phyloP scores from a whole-genome alignment of 2,329 filamentous ascomycete species.

The Alternaria tenuissima region DNA sequence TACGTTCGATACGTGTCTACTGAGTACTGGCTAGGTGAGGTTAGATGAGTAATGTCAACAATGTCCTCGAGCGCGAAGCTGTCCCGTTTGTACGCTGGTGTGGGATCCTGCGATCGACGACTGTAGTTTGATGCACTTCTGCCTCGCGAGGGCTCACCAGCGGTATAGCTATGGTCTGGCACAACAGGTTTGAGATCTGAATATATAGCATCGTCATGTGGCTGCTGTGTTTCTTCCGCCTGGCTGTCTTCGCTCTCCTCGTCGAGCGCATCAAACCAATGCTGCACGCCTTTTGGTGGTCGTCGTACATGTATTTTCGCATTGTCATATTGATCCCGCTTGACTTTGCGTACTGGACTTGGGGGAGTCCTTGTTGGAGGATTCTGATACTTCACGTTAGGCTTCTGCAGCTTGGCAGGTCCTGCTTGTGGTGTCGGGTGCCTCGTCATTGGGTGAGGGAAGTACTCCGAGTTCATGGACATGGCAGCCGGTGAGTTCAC shows the following conservation, averaged over 20 bases:
- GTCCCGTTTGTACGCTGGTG: conserved; percentile 26
- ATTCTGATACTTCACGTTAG: conserved; percentile 28
- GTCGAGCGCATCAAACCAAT: conserved; percentile 60
- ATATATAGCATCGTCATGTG: conserved; percentile 22
- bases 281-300: conserved; percentile 58
- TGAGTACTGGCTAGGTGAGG: conserved; percentile 43
- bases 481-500: conserved; percentile 52
- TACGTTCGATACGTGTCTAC: conserved; percentile 37
- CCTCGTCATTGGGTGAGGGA: conserved; percentile 43
- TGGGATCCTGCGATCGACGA: conserved; percentile 24
- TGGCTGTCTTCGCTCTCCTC: conserved; percentile 49
- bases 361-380: conserved; percentile 20
- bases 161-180: conserved; percentile 31
- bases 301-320: conserved; percentile 58
- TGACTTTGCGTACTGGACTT: conserved; percentile 39
- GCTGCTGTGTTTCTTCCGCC: conserved; percentile 22
- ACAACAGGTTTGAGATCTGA: conserved; percentile 5
- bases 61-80: conserved; percentile 33
- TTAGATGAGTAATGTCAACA: conserved; percentile 32
- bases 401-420: conserved; percentile 31
- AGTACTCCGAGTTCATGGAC: conserved; percentile 50
- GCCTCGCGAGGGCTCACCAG: conserved; percentile 24
- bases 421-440: conserved; percentile 39
- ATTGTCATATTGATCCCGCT: conserved; percentile 54
- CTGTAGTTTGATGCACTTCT: conserved; percentile 12